Percentiles rank a stretch among this genome's conserved stretches.
These are phyloP conservation scores for Didymella keratinophila DNA, from an alignment of 2,329 filamentous ascomycete species.

Conservation along the genomic window DNA sequence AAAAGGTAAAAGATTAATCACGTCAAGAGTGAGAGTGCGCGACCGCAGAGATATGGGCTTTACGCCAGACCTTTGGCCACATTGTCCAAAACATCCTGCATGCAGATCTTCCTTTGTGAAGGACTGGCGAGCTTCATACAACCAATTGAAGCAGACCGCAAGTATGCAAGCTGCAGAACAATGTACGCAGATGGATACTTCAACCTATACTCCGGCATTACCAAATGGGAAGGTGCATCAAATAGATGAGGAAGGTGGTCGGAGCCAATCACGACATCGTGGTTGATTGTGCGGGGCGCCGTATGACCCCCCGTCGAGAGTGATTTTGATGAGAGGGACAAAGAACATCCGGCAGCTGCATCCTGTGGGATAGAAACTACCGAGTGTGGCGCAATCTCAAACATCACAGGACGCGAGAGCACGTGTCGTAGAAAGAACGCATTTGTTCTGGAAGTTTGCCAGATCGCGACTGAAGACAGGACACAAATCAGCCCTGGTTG, in stretches of 20 bases:
- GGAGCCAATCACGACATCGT: constrained; percentile 9
- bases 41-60: constrained; percentile 4
- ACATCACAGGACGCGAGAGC: background rate
- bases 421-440: background rate
- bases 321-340: constrained; percentile 35
- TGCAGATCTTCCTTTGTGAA: constrained; percentile 14
- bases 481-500: background rate
- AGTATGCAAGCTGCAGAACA: constrained; percentile 14
- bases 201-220: constrained; percentile 11
- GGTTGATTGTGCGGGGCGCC: constrained; percentile 30
- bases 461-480: background rate
- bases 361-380: constrained; percentile 26
- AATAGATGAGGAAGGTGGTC: constrained; percentile 16
- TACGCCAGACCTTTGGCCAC: constrained; percentile 14
- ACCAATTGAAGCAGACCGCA: constrained; percentile 10
- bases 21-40: background rate
- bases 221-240: constrained; percentile 18
- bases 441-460: constrained; percentile 2
- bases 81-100: constrained; percentile 14
- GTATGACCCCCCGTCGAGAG: constrained; percentile 39
- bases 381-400: constrained; percentile 12
- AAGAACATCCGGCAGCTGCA: constrained; percentile 30
- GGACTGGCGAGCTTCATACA: constrained; percentile 2
- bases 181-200: constrained; percentile 14
- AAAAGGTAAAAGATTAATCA: background rate